Base-by-base conservation (phyloP, 352 stramenopile genomes). In the Phytophthora sp. region DNA sequence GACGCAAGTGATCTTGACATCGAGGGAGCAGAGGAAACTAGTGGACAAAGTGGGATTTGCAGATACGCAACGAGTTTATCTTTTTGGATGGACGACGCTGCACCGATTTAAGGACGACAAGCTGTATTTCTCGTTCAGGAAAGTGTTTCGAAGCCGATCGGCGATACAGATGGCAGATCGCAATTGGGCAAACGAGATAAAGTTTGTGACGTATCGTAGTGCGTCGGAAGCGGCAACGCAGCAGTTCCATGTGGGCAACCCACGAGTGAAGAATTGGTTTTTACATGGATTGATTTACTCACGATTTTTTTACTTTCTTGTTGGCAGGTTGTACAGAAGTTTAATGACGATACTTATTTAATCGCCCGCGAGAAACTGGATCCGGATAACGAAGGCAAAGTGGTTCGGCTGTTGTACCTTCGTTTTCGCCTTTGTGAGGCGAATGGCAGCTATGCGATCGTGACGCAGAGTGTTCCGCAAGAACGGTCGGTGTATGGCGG, bases 341-440 rank as follows among this genome's bases (percentile, higher is more conserved):
- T 87, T 21, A 89, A 87, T 52, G 72, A 87, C 18, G 74, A 87
- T 55, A 87, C 76, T 20, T 89, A 82, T 72, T 68, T 89, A 27
- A 70, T 77, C 21, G 66, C 68, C 5, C 61, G 75, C 0, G 68
- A 79, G 41, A 73, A 77, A 52, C 27, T 56, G 21, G 72, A 80
- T 56, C 77, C 73, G 1, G 63, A 76, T 9, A 65, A 62, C 38
- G 51, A 60, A 26, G 66, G 59, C 31, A 71, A 66, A 50, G 44
- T 74, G 15, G 60, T 82, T 27, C 68, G 69, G 15, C 52, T 78
- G 15, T 54, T 76, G 54, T 79, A 84, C 55, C 65, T 87, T 18
- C 73, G 80, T 24, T 89, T 87, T 39, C 75, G 80, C 0, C 38
- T 86, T 11, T 57, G 68, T 12, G 74, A 84, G 57, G 49, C 68